phyloP scores from a whole-genome alignment of 2,329 filamentous ascomycete genomes.

The Trichoderma atroviride region DNA sequence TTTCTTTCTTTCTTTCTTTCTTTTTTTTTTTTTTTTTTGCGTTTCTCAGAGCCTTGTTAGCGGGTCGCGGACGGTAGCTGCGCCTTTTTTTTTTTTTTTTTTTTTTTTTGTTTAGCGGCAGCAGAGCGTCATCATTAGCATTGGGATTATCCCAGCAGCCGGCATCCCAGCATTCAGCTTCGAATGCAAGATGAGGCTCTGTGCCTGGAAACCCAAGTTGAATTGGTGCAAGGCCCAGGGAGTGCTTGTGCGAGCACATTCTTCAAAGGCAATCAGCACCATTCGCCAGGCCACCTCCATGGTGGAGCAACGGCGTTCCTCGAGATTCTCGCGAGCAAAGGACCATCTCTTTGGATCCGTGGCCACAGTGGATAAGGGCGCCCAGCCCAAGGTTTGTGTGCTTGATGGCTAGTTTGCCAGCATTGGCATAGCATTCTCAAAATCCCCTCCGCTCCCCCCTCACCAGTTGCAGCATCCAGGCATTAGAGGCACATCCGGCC shows the following conservation, averaged over 20 bases:
- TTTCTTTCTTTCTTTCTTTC: neutral
- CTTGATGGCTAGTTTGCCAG: conserved; percentile 3
- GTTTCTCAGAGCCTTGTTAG: conserved; percentile 17
- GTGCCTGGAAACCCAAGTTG: neutral
- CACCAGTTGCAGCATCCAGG: conserved; percentile 12
- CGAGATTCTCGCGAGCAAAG: conserved; percentile 2
- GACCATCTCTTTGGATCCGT: conserved; percentile 1
- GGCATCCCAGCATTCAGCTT: conserved; percentile 21
- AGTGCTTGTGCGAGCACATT: neutral
- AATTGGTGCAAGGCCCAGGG: neutral
- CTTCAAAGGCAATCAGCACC: neutral
- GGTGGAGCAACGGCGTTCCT: conserved; percentile 14
- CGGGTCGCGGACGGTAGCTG: neutral
- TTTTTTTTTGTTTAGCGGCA: conserved; percentile 14
- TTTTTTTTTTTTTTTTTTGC: neutral
- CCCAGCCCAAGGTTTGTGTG: conserved; percentile 14
- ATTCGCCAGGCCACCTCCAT: conserved; percentile 4
- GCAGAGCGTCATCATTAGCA: conserved; percentile 4
- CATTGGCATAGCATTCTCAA: neutral
- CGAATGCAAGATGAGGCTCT: conserved; percentile 24
- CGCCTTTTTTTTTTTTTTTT: conserved; percentile 16
- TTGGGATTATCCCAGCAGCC: conserved; percentile 17
- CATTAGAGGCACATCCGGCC: conserved; percentile 14
- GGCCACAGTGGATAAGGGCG: conserved; percentile 6
- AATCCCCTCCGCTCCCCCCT: conserved; percentile 18